Conservation (phyloP, 177 flowering plant genomes). For the Telopea speciosissima region DNA sequence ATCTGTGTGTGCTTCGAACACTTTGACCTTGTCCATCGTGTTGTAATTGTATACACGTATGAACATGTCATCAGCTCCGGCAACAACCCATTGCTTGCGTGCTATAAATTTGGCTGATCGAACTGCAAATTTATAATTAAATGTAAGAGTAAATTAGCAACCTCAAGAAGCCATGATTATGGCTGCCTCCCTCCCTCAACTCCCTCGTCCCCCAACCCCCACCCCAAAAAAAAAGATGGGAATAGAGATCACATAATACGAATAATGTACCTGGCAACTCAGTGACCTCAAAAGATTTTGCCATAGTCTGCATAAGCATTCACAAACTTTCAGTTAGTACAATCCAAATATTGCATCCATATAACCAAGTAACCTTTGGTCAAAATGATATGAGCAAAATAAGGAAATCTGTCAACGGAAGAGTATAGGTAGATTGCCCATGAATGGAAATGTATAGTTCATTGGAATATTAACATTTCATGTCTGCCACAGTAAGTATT, state of each 20-base stretch:
- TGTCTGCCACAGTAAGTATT: no score
- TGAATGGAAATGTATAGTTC: no score
- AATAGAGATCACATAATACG: not conserved
- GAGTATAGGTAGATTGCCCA: no score
- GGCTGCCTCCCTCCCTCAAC: no score
- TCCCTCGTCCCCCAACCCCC: no score
- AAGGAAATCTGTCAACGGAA: no score
- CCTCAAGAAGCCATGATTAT: no score
- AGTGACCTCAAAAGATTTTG: slow-evolving; percentile 86
- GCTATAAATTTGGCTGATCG: slow-evolving; percentile 68
- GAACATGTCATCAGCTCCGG: slow-evolving; percentile 82
- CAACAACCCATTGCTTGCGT: slow-evolving; percentile 78
- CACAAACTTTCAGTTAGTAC: slow-evolving; percentile 14
- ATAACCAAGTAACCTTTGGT: no score
- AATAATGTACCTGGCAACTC: slow-evolving; percentile 73
- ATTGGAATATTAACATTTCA: no score
- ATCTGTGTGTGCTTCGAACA: slow-evolving; percentile 77
- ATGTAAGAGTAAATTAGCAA: not conserved
- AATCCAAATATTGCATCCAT: not conserved
- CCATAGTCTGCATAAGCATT: slow-evolving; percentile 59
- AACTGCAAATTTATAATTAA: not conserved
- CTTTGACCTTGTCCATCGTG: slow-evolving; percentile 79
- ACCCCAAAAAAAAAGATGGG: no score
- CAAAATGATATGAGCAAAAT: no score
- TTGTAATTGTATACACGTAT: slow-evolving; percentile 79